Base-by-base conservation (phyloP, 202 grass and related monocot genomes). In the Dendrocalamus latiflorus region DNA sequence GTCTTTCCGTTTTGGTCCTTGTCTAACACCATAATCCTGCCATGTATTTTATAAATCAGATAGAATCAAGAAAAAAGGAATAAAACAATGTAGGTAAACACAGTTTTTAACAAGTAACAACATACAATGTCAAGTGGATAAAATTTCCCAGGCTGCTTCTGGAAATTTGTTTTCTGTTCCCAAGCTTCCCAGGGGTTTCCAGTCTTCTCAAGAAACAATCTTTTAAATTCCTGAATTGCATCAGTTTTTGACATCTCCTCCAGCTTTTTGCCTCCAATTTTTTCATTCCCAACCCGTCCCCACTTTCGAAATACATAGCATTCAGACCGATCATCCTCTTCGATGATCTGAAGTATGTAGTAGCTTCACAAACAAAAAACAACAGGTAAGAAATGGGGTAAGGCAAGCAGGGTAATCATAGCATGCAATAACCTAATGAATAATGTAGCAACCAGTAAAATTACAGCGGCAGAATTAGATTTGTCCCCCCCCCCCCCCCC, bases 121-220 rank as follows among this genome's bases (percentile, higher is more conserved):
- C 88, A 60, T 94, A 98, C 92, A 91, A 98, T 94, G 77, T 98
- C 92, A 59, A 98, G 92, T 6, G 95, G 95, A 79, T 89, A 93
- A 81, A 94, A 98, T 83, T 24, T 92, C 62, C 86, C 90, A 83
- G 92, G 92, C 72, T 93, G 90, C 73, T 98, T 98, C 69, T 83
- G 70, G 34, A 98, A 98, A 73, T 92, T 89, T 34, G 81, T 85
- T 84, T 94, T 98, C 59, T 86, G 55, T 62, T 91, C 88, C 95
- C 95, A 98, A 79, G 92, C 86, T 90, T 93, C 90, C 95, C 95
- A 98, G 17, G 84, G 85, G 66, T 98, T 98, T 69, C 95, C 92
- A 76, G 95, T 98, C 84, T 98, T 98, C 66, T 94, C 95, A 72
- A 94, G 88, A 92, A 98, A 98, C 54, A 98, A 73, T 89, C 89